These are phyloP conservation scores for Infundibulicybe gibba DNA, from an alignment of 768 basidiomycete species.

Conservation along the genomic window DNA sequence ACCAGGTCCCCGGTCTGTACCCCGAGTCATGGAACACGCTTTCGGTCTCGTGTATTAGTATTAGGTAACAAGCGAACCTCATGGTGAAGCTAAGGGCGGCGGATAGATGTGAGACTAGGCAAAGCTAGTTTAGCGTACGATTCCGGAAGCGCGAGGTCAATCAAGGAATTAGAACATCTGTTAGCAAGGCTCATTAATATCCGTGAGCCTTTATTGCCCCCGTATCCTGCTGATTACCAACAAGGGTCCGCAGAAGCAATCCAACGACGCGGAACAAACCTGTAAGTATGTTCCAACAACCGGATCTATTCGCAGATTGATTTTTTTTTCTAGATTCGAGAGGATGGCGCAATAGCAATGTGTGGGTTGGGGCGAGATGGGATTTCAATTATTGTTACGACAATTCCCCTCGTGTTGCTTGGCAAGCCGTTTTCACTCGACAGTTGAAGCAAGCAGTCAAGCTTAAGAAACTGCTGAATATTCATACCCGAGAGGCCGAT, in stretches of 20 bases:
- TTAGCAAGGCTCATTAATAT: no score
- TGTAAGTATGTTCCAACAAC: conserved; percentile 50
- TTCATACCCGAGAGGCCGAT: conserved; percentile 86
- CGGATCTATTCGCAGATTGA: neutral
- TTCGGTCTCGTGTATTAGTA: no score
- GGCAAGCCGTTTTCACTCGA: conserved; percentile 59
- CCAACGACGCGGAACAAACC: conserved; percentile 63
- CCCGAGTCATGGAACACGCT: no score
- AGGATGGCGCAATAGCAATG: conserved; percentile 80
- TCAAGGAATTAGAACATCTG: no score
- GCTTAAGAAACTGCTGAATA: conserved; percentile 77
- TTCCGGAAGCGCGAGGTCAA: no score
- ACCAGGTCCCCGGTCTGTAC: no score
- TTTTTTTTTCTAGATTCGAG: conserved; percentile 42
- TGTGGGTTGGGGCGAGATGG: conserved; percentile 88
- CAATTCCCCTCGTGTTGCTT: conserved; percentile 65
- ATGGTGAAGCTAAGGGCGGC: no score
- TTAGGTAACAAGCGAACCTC: no score
- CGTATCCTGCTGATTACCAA: no score
- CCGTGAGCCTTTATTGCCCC: conserved; percentile 46
- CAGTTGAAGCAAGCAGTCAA: conserved; percentile 69
- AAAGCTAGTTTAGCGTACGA: no score
- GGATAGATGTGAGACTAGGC: no score
- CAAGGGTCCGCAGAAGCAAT: no score
- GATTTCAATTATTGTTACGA: conserved; percentile 85